phyloP scores from a whole-genome alignment of 192 early-diverging fungal genomes.

The Phlyctochytrium bullatum region DNA sequence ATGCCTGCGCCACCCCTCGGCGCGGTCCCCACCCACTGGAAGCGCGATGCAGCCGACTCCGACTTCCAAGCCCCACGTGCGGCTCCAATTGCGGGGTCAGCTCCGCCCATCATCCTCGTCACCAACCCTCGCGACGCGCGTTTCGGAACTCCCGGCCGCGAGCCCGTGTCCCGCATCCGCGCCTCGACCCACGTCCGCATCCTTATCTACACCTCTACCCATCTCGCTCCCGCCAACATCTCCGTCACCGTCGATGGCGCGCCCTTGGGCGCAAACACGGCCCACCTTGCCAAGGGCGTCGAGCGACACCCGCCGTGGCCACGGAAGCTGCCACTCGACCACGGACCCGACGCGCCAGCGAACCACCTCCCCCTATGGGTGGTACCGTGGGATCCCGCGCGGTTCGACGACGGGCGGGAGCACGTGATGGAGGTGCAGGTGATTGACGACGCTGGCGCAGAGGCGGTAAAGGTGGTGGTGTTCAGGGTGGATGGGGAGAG shows the following conservation, averaged over 20 bases:
- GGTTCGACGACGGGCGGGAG: conserved; percentile 63
- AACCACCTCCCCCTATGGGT: conserved; percentile 71
- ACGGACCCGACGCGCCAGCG: conserved; percentile 42
- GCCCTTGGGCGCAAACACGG: background rate
- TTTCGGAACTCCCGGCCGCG: conserved; percentile 66
- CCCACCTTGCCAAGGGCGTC: background rate
- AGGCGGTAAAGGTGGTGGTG: conserved; percentile 40
- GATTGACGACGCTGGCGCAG: conserved; percentile 51
- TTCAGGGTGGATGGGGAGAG: conserved; percentile 69
- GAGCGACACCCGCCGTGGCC: conserved; percentile 7
- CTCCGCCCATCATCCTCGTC: conserved; percentile 72
- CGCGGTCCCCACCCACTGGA: conserved; percentile 4
- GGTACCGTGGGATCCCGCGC: conserved; percentile 64
- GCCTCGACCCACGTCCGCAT: conserved; percentile 71
- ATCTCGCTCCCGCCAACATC: background rate
- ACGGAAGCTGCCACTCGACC: conserved; percentile 29
- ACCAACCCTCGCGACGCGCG: conserved; percentile 88
- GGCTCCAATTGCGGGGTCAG: background rate
- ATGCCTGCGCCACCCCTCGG: conserved; percentile 35
- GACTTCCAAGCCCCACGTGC: no score
- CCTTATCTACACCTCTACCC: conserved; percentile 49
- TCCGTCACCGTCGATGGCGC: conserved; percentile 13
- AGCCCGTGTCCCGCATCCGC: conserved; percentile 65
- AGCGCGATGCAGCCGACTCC: no score
- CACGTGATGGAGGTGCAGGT: conserved; percentile 66